These are phyloP conservation scores for Fusarium coicis DNA, from an alignment of 2,329 filamentous ascomycete genomes.

Conservation along the genomic window DNA sequence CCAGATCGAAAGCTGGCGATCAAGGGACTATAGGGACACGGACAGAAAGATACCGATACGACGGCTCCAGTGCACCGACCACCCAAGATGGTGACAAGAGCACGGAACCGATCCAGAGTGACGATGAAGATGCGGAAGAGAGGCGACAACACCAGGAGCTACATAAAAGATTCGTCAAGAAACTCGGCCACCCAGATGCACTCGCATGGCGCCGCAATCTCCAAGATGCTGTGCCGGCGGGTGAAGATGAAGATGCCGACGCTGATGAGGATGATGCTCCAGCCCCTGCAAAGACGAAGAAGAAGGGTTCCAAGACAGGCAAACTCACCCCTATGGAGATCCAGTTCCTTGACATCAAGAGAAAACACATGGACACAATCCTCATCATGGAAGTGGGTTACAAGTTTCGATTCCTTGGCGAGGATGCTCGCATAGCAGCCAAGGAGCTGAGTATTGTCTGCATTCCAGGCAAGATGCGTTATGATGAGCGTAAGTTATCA, in stretches of 20 bases:
- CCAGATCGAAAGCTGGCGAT: constrained; percentile 26
- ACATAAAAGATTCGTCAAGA: constrained; percentile 88
- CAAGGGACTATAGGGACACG: constrained; percentile 48
- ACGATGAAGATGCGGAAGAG: constrained; percentile 62
- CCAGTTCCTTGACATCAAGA: constrained; percentile 94
- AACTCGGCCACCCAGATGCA: constrained; percentile 87
- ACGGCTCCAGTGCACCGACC: constrained; percentile 54
- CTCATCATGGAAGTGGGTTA: constrained; percentile 96
- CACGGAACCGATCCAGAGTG: constrained; percentile 41
- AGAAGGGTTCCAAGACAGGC: constrained; percentile 74
- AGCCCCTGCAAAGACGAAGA: constrained; percentile 60
- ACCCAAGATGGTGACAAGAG: constrained; percentile 44
- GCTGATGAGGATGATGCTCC: constrained; percentile 61
- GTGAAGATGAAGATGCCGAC: constrained; percentile 69
- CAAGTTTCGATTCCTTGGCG: constrained; percentile 97
- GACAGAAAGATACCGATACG: constrained; percentile 65
- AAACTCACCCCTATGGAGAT: constrained; percentile 96
- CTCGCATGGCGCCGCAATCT: constrained; percentile 72
- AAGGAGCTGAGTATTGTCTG: constrained; percentile 95
- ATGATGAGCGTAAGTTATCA: constrained; percentile 77
- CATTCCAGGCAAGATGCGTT: constrained; percentile 94
- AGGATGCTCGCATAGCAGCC: constrained; percentile 88
- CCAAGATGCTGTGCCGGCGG: constrained; percentile 63
- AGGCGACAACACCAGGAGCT: constrained; percentile 73
- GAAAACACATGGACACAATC: constrained; percentile 87